Base-by-base conservation (phyloP, 805 yeast genomes). In the Candida multigemmis region DNA sequence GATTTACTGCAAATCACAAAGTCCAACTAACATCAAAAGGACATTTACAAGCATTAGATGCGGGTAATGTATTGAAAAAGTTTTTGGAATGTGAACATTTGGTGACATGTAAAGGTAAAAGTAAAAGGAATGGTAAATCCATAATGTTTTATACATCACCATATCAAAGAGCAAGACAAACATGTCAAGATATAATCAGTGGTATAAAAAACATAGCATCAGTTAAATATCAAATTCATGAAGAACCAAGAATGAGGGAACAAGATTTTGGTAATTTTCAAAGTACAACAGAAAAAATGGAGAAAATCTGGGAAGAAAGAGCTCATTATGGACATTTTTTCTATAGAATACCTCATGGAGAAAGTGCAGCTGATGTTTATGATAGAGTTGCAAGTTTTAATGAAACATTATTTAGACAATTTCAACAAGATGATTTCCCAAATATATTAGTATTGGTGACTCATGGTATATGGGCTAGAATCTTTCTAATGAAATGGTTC, bases 231-330 rank as follows among this genome's bases (percentile, higher is more conserved):
- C 61, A 67, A 20, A 71, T 80, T 3, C 68, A 74, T 38, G 96
- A 87, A 49, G 96, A 87, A 46, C 94, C 96, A 8, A 58, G 96
- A 29, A 73, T 87, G 71, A 65, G 96, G 36, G 96, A 87, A 47
- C 96, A 87, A 52, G 96, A 87, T 50, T 87, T 87, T 46, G 96
- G 96, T 12, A 86, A 86, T 48, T 86, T 85, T 52, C 96, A 86
- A 56, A 74, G 80, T 30, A 68, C 77, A 0, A 68, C 74, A 2
- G 75, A 72, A 30, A 81, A 74, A 37, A 86, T 86, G 94, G 78
- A 77, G 38, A 61, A 65, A 38, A 78, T 85, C 18, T 79, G 94
- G 85, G 67, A 68, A 30, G 94, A 83, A 41, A 57, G 96, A 24
- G 87, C 94, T 0, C 72, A 74, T 35, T 87, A 87, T 53, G 96